These are phyloP conservation scores for Trichoderma sp. DNA, from an alignment of 2,329 filamentous ascomycete genomes.

Conservation along the genomic window DNA sequence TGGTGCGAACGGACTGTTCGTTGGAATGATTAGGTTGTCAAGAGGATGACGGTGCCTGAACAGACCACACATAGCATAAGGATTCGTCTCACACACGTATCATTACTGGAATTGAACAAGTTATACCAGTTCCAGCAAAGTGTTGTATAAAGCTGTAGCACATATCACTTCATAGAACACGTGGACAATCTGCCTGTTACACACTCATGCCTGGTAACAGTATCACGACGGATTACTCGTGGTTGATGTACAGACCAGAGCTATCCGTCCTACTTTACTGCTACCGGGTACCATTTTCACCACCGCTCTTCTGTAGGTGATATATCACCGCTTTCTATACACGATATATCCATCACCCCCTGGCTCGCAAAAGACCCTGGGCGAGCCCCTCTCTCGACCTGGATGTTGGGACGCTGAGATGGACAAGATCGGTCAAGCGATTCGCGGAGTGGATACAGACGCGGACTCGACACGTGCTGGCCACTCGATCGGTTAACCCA, in stretches of 20 bases:
- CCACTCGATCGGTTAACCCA: conserved; percentile 10
- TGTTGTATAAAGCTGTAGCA: neutral
- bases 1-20: neutral
- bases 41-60: neutral
- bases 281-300: neutral
- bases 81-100: neutral
- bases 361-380: neutral
- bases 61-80: neutral
- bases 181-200: neutral
- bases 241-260: neutral
- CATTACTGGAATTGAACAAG: neutral
- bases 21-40: neutral
- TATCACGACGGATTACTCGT: neutral
- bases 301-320: neutral
- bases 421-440: conserved; percentile 11
- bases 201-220: neutral
- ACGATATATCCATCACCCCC: neutral
- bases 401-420: neutral
- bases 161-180: neutral
- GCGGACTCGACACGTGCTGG: conserved; percentile 4
- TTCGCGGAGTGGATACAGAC: conserved; percentile 19
- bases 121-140: neutral
- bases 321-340: neutral
- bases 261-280: neutral
- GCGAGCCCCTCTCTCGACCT: neutral